phyloP scores from a whole-genome alignment of 441 rosid genomes.

The Pelargonium fulgidum region DNA sequence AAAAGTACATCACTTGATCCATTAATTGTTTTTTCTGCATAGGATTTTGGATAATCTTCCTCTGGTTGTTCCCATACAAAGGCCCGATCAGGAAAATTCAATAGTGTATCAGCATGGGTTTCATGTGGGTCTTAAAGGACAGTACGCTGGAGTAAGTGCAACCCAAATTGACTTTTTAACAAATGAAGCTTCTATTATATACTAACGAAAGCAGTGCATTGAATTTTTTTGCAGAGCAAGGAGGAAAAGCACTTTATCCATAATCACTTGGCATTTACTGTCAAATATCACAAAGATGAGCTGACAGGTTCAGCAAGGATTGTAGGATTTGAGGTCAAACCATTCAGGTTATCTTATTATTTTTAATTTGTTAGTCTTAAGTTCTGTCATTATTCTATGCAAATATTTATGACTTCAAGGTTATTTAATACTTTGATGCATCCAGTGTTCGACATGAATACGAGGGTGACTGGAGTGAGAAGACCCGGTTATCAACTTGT shows the following conservation, averaged over 20 bases:
- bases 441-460: slow-evolving; percentile 72
- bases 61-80: slow-evolving; percentile 58
- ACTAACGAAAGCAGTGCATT: slow-evolving; percentile 12
- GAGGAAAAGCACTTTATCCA: slow-evolving; percentile 77
- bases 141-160: slow-evolving; percentile 64
- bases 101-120: slow-evolving; percentile 79
- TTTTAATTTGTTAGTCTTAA: neutral
- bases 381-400: neutral
- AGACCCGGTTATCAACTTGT: slow-evolving; percentile 68
- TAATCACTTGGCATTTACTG: slow-evolving; percentile 72
- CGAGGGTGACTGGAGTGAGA: slow-evolving; percentile 77
- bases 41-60: slow-evolving; percentile 99
- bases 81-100: slow-evolving; percentile 50
- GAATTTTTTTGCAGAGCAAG: slow-evolving; percentile 44
- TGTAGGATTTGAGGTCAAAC: slow-evolving; percentile 90
- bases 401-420: neutral
- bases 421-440: slow-evolving; percentile 17
- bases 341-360: slow-evolving; percentile 49
- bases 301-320: slow-evolving; percentile 57
- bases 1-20: no score
- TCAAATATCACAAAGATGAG: slow-evolving; percentile 65
- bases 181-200: neutral
- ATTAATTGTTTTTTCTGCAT: slow-evolving; percentile 8
- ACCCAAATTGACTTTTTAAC: slow-evolving; percentile 3
- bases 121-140: slow-evolving; percentile 73